A percentile compares a stretch with the other conserved stretches of the same genome.
Evolutionary conservation across 73 alveolate species (phyloP).

Genomic region (Durusdinium trenchii): DNA sequence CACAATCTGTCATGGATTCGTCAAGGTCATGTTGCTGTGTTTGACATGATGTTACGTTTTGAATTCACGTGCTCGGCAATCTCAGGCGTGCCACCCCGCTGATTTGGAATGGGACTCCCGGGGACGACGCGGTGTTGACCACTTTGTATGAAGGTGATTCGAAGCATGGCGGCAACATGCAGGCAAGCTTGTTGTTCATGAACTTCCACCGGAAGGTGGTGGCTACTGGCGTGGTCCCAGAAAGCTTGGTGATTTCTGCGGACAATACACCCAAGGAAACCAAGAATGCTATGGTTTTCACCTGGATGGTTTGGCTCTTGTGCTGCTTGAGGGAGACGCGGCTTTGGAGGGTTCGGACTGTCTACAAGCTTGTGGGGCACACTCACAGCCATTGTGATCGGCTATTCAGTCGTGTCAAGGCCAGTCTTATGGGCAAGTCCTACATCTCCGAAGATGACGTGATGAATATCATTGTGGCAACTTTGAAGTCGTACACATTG

Average conservation of each 20-base stretch:
- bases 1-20: too few relatives aligned
- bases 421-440: neutral
- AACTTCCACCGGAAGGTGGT: neutral
- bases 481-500: neutral
- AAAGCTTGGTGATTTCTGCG: neutral
- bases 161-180: constrained; percentile 40
- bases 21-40: neutral
- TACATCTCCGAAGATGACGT: neutral
- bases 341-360: neutral
- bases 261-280: constrained; percentile 57
- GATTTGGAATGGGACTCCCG: constrained; percentile 20
- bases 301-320: neutral
- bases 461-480: neutral
- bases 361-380: constrained; percentile 32
- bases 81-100: constrained; percentile 23
- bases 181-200: constrained; percentile 5
- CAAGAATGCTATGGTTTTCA: neutral
- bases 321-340: neutral
- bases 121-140: neutral
- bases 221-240: neutral
- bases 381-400: constrained; percentile 36
- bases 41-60: neutral
- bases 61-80: neutral
- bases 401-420: neutral
- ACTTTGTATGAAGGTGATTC: neutral